Base-by-base conservation (phyloP, 257 asterid genomes). In the Pogostemon cablin region DNA sequence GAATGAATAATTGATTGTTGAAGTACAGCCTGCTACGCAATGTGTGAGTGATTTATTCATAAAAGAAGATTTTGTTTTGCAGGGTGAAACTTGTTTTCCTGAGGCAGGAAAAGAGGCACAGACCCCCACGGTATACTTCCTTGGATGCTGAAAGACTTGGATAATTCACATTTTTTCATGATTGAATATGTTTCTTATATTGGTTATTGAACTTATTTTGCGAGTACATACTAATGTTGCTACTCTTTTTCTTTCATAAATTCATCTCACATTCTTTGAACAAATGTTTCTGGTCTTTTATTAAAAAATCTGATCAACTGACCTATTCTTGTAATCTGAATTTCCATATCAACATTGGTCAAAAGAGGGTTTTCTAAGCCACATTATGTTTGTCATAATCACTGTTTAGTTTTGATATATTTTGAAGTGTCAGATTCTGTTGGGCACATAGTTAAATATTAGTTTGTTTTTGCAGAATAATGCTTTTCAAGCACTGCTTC, bases 31-130 rank as follows among this genome's bases (percentile, higher is more conserved):
- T 78, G 65, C 40, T 63, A 71, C 60, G 55, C 48, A 53, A 17
- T 74, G 58, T 64, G 61, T 56, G 38, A 60, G 40, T 66, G 76
- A 66, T 72, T 69, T 80, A 59, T 50, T 6, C 68, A 48, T 80
- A 42, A 67, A 64, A 68, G 64, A 59, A 44, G 39, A 39, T 74
- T 67, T 53, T 78, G 73, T 71, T 80, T 78, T 77, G 77, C 82
- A 95, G 99, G 99, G 99, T 25, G 99, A 95, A 81, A 82, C 87
- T 63, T 82, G 81, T 76, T 89, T 63, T 70, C 84, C 91, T 58
- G 99, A 93, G 78, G 37, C 84, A 0, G 97, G 81, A 77, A 89
- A 91, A 74, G 98, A 90, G 11, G 73, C 67, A 55, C 67, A 81
- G 8, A 69, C 98, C 76, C 81, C 80, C 35, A 91, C 83, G 88